Base-by-base conservation (phyloP, 1,284 basidiomycete species). In the Athelia psychrophila region DNA sequence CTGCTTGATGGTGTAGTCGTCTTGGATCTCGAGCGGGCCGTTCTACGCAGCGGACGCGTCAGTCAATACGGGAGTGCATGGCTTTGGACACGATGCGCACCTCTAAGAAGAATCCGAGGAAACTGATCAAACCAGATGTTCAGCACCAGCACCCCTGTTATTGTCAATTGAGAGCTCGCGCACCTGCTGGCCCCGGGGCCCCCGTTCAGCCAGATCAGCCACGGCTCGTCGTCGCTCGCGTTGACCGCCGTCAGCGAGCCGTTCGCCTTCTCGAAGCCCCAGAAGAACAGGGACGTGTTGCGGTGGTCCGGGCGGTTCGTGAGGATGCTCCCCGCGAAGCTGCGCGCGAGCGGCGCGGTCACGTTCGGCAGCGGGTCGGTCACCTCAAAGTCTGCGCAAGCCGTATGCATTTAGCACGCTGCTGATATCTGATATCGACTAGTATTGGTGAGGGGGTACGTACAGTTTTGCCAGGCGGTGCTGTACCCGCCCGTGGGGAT, bases 121-220 rank as follows among this genome's bases (percentile, higher is more conserved):
- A 70, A 58, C 85, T 84, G 12, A n/a, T n/a, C n/a, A n/a, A n/a
- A n/a, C 86, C 88, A 4, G 84, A 80, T 18, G 86, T 86, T 13
- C 86, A 86, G 86, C 12, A 44, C 12, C 12, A 44, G 10, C 12
- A 44, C 12, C 10, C 12, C 13, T 44, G 12, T 44, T 10, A 44
- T 15, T 10, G 22, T 44, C 13, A 16, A 13, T 13, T 44, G 12
- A 13, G 10, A 44, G 22, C 12, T 10, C 12, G 12, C 42, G 12
- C 10, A 44, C 44, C 49, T 23, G 16, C 25, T 47, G 25, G 23
- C 59, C 19, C 47, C 79, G 56, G 64, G 84, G 76, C 86, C 86
- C 64, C 86, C 86, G 57, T 88, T 88, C 22, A 90, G 64, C 86
- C 86, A 90, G 47, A 89, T 86, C 9, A 78, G 78, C 87, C 87